A percentile compares a stretch with the other conserved stretches of the same genome.
phyloP scores from a whole-genome alignment of 345 rosid genomes.

The Hibiscus mutabilis region DNA sequence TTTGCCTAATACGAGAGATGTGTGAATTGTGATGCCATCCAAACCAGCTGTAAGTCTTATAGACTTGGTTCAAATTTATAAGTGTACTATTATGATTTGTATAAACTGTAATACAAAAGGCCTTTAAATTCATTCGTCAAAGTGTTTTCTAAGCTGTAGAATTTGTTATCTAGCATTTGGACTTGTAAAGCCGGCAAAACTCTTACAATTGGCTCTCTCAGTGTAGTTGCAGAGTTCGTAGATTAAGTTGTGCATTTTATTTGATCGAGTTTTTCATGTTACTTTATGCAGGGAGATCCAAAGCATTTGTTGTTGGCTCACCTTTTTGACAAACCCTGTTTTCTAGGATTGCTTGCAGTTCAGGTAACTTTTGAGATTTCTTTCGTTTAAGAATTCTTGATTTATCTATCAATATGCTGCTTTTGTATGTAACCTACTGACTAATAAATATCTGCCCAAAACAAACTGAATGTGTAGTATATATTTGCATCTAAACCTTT shows the following conservation, averaged over 20 bases:
- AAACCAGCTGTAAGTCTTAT: background rate
- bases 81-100: too few species aligned
- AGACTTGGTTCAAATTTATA: background rate
- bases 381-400: background rate
- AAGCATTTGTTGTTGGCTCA: constrained; percentile 85
- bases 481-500: too few species aligned
- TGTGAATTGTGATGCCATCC: too few species aligned
- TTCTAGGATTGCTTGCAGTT: constrained; percentile 80
- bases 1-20: background rate
- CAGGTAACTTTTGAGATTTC: constrained; percentile 33
- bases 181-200: background rate
- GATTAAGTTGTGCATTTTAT: background rate
- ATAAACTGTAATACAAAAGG: background rate
- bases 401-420: background rate
- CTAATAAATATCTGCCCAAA: background rate
- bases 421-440: background rate
- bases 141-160: background rate
- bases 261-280: constrained; percentile 17
- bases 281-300: constrained; percentile 54
- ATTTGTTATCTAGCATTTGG: background rate
- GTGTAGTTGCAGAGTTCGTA: background rate
- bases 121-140: too few species aligned
- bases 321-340: constrained; percentile 95
- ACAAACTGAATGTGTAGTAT: too few species aligned
- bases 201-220: background rate